Percentiles rank a stretch among this genome's conserved stretches.
phyloP scores from a whole-genome alignment of 2,329 filamentous ascomycete species.

The Colletotrichum sp. region DNA sequence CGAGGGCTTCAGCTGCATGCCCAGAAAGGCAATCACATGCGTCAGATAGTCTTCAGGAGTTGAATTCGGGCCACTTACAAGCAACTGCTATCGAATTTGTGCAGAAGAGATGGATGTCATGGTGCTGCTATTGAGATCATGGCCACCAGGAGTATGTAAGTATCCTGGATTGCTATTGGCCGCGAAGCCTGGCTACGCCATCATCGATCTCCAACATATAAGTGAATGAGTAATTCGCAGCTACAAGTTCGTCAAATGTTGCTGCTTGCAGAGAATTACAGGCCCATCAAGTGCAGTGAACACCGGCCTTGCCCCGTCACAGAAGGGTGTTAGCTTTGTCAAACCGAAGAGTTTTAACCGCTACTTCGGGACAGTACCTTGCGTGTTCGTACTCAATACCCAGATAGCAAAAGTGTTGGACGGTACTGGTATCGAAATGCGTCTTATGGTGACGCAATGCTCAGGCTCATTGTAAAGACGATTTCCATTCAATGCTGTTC shows the following conservation, averaged over 20 bases:
- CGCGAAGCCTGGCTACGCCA: not conserved
- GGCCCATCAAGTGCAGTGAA: not conserved
- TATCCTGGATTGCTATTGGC: not conserved
- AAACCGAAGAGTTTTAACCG: not conserved
- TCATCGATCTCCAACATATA: not conserved
- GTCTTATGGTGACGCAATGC: not conserved
- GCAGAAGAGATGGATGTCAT: accelerated
- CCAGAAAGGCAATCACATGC: not conserved
- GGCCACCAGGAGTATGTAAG: not conserved
- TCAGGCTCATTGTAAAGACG: accelerated
- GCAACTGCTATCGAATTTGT: accelerated
- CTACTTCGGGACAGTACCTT: not conserved
- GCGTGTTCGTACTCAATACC: not conserved
- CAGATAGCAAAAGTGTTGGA: not conserved
- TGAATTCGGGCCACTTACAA: not conserved
- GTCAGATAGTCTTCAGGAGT: not conserved
- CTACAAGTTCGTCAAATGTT: not conserved
- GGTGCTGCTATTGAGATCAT: not conserved
- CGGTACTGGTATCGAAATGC: not conserved
- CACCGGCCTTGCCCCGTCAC: accelerated
- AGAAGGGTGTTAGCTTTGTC: not conserved
- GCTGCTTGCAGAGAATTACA: too few relatives aligned
- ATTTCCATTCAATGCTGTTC: not conserved
- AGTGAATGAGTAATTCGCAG: not conserved
- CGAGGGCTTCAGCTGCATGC: not conserved